These are phyloP conservation scores for Coniosporium apollinis DNA, from an alignment of 495 filamentous ascomycete species.

Conservation along the genomic window DNA sequence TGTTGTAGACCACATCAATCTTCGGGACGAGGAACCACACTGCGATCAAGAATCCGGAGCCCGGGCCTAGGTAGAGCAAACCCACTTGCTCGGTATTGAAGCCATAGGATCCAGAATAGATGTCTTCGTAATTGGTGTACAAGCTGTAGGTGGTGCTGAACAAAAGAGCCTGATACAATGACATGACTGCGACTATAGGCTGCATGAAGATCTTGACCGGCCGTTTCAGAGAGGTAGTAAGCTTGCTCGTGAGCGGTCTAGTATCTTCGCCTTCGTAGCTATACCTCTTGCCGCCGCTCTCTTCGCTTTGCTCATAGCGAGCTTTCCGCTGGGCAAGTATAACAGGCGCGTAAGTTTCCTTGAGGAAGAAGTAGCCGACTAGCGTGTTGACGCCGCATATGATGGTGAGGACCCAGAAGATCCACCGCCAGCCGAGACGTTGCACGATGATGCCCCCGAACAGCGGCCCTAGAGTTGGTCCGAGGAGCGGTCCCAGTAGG, in stretches of 20 bases:
- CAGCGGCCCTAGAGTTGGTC: constrained; percentile 14
- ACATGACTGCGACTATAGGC: constrained; percentile 16
- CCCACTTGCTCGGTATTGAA: constrained; percentile 17
- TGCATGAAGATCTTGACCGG: constrained; percentile 14
- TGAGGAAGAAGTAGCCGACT: constrained; percentile 14
- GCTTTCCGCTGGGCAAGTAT: constrained; percentile 7
- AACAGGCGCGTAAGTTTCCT: constrained; percentile 15
- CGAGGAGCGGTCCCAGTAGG: constrained; percentile 14
- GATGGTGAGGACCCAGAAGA: constrained; percentile 19
- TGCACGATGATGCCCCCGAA: constrained; percentile 17
- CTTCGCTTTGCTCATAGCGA: constrained; percentile 4
- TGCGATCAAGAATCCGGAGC: constrained; percentile 19
- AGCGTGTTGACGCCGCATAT: constrained; percentile 14
- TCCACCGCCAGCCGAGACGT: constrained; percentile 15
- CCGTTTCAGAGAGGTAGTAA: constrained; percentile 6
- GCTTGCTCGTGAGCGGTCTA: constrained; percentile 7
- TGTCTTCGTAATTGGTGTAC: constrained; percentile 16
- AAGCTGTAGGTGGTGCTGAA: constrained; percentile 16
- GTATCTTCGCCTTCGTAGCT: constrained; percentile 12
- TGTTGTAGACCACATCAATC: constrained; percentile 25
- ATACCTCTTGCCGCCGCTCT: constrained; percentile 3
- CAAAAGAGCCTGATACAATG: constrained; percentile 15
- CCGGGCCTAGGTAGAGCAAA: constrained; percentile 15
- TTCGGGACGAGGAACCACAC: constrained; percentile 26
- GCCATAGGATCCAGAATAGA: constrained; percentile 13